Evolutionary conservation across 495 filamentous ascomycete species (phyloP).

Genomic region (Xylaria longipes): DNA sequence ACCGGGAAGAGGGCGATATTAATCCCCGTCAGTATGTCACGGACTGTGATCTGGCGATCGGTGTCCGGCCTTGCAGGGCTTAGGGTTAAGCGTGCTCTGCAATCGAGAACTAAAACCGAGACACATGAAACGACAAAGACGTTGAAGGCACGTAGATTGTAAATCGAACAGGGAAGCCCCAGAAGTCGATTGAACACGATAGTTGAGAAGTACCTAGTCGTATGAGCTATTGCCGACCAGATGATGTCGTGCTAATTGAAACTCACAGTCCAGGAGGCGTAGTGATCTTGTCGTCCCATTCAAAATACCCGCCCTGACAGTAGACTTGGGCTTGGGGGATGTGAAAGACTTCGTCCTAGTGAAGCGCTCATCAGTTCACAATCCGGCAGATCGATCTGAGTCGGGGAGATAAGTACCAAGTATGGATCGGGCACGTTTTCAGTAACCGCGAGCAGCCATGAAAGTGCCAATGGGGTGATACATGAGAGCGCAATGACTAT

Average conservation of each 20-base stretch:
- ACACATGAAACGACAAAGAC: constrained; percentile 48
- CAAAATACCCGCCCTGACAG: constrained; percentile 71
- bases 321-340: constrained; percentile 90
- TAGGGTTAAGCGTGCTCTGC: constrained; percentile 27
- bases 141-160: constrained; percentile 59
- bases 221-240: constrained; percentile 31
- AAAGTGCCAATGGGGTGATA: constrained; percentile 16
- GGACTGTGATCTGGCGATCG: constrained; percentile 27
- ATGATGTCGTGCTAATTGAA: constrained; percentile 16
- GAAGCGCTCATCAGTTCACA: constrained; percentile 27
- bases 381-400: not conserved
- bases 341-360: constrained; percentile 92
- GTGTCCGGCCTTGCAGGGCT: not conserved
- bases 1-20: constrained; percentile 89
- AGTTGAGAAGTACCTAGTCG: constrained; percentile 58
- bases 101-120: constrained; percentile 24
- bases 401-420: constrained; percentile 61
- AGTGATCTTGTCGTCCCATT: constrained; percentile 97
- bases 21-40: constrained; percentile 66
- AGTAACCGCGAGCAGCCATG: constrained; percentile 51
- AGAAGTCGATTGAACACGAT: constrained; percentile 48
- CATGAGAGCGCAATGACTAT: constrained; percentile 3
- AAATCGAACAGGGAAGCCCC: constrained; percentile 49
- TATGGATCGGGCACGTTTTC: constrained; percentile 77
- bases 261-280: constrained; percentile 89